A percentile compares a stretch with the other conserved stretches of the same genome.
Evolutionary conservation across 2,329 filamentous ascomycete genomes (phyloP).

Genomic region (Pezicula neosporulosa): DNA sequence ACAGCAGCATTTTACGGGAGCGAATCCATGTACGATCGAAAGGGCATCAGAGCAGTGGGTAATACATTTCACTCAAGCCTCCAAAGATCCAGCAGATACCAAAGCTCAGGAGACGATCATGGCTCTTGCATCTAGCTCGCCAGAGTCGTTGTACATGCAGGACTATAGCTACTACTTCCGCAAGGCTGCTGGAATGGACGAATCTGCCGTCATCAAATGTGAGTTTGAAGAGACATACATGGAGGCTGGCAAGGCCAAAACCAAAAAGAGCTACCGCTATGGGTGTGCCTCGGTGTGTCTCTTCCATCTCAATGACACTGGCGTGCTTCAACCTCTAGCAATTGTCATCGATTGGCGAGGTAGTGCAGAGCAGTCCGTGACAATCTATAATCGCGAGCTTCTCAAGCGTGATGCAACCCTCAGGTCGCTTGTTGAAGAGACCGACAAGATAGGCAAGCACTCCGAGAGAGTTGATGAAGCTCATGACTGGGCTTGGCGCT

Average conservation of each 20-base stretch:
- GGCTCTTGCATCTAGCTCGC: conserved; percentile 9
- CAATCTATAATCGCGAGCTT: conserved; percentile 45
- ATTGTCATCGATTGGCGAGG: conserved; percentile 45
- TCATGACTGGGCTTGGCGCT: conserved; percentile 48
- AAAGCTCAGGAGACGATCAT: conserved; percentile 8
- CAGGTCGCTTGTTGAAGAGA: too few relatives aligned
- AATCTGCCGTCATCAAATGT: too few relatives aligned
- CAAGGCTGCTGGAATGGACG: too few relatives aligned
- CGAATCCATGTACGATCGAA: conserved; percentile 26
- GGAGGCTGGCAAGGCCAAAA: background rate
- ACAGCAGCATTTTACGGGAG: conserved; percentile 36
- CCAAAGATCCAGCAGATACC: background rate
- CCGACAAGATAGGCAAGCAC: too few relatives aligned
- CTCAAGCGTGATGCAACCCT: conserved; percentile 25
- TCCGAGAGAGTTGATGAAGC: conserved; percentile 25
- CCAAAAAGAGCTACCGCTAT: conserved; percentile 12
- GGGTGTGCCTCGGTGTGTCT: conserved; percentile 37
- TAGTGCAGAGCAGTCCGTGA: conserved; percentile 39
- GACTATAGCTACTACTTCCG: conserved; percentile 27
- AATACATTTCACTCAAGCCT: conserved; percentile 13
- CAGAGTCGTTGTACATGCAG: conserved; percentile 18
- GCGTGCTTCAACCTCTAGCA: conserved; percentile 44
- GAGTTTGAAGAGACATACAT: conserved; percentile 4
- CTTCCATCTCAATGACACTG: conserved; percentile 39
- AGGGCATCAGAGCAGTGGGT: conserved; percentile 14